Conservation (phyloP, 2,329 filamentous ascomycete genomes). For the Colletotrichum lentis region DNA sequence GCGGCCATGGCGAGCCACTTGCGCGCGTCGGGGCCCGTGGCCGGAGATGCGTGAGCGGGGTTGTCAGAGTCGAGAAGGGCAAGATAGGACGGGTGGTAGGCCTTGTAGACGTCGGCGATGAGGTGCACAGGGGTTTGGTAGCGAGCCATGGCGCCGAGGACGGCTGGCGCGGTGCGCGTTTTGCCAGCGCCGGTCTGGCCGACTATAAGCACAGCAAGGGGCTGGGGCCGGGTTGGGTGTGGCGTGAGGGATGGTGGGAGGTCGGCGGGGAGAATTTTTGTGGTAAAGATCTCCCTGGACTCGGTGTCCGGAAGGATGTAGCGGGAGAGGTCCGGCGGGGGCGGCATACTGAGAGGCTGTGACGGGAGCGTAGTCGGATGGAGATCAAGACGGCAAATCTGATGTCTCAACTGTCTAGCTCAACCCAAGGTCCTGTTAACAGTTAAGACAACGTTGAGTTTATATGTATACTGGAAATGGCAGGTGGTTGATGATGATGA, state of each 20-base stretch:
- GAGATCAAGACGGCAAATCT: background rate
- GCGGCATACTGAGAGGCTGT: slow-evolving; percentile 28
- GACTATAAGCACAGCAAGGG: slow-evolving; percentile 54
- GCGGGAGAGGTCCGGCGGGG: slow-evolving; percentile 44
- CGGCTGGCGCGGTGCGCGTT: slow-evolving; percentile 52
- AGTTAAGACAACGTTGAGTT: background rate
- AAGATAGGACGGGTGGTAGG: slow-evolving; percentile 55
- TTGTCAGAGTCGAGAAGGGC: slow-evolving; percentile 43
- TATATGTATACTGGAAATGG: background rate
- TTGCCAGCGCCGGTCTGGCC: slow-evolving; percentile 61
- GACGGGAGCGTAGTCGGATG: background rate
- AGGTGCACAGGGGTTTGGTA: slow-evolving; percentile 49
- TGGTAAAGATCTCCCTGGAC: slow-evolving; percentile 46
- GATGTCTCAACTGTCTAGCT: background rate
- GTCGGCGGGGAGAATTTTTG: slow-evolving; percentile 47
- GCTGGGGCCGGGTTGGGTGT: slow-evolving; percentile 37
- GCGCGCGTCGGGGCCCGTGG: slow-evolving; percentile 53
- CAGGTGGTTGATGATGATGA: background rate
- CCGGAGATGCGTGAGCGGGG: slow-evolving; percentile 50
- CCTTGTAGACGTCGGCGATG: slow-evolving; percentile 60
- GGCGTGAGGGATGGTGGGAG: slow-evolving; percentile 40
- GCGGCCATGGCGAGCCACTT: slow-evolving; percentile 55
- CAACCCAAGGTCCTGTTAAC: background rate
- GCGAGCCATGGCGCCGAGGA: slow-evolving; percentile 46
- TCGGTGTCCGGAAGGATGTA: slow-evolving; percentile 46